Evolutionary conservation across 441 rosid genomes (phyloP).

Genomic region (Bruguiera hainesii): DNA sequence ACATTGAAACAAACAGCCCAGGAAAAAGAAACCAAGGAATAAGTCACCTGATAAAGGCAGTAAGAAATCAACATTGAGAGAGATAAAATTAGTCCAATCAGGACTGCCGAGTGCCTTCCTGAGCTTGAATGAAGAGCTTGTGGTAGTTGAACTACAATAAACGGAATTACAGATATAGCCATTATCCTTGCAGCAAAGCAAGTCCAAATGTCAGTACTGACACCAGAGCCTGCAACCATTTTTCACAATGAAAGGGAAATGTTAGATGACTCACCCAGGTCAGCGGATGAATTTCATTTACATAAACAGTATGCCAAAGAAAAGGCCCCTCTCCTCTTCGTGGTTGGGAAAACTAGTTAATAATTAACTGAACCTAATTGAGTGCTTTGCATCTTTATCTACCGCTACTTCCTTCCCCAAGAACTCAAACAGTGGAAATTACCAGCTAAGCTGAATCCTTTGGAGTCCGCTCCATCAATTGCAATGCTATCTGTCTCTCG

Average conservation of each 20-base stretch:
- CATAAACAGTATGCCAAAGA: not conserved
- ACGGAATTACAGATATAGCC: constrained; percentile 82
- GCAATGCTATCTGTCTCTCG: constrained; percentile 40
- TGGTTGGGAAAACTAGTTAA: not conserved
- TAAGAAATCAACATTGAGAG: constrained; percentile 63
- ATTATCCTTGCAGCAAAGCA: constrained; percentile 84
- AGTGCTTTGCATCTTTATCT: not conserved
- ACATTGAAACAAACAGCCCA: too few species aligned
- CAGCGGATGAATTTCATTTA: not conserved
- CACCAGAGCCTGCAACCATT: constrained; percentile 63
- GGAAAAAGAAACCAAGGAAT: not conserved
- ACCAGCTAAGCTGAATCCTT: constrained; percentile 64
- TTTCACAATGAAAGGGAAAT: not conserved
- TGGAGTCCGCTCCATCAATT: constrained; percentile 44
- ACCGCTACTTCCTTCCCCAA: not conserved
- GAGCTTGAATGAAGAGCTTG: constrained; percentile 67
- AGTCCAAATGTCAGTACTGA: constrained; percentile 89
- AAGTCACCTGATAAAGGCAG: constrained; percentile 80
- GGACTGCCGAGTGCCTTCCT: constrained; percentile 67
- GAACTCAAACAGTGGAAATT: not conserved
- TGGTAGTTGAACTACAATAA: constrained; percentile 77
- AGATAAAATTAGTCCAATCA: constrained; percentile 65
- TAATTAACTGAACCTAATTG: not conserved
- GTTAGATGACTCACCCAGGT: not conserved
- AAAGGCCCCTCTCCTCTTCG: not conserved